These are phyloP conservation scores for Apiotrichum gamsii DNA, from an alignment of 1,284 basidiomycete species.

Conservation along the genomic window DNA sequence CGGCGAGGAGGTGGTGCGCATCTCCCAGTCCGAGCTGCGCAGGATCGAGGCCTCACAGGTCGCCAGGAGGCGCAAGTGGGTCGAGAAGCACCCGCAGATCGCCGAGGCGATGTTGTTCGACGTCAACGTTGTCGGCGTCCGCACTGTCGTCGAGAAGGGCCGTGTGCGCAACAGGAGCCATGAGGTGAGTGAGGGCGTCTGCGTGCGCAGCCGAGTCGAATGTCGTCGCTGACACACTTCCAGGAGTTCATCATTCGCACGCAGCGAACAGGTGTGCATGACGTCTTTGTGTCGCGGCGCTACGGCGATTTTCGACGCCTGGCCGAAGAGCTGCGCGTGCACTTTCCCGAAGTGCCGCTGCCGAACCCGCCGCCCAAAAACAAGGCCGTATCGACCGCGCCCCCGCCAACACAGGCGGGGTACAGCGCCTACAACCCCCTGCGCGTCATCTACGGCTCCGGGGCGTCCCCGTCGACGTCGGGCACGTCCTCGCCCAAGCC, in stretches of 20 bases:
- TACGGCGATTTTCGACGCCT: slow-evolving; percentile 92
- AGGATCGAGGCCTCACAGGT: slow-evolving; percentile 65
- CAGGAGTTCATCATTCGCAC: slow-evolving; percentile 95
- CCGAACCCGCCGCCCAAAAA: slow-evolving; percentile 79
- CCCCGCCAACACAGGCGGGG: slow-evolving; percentile 13
- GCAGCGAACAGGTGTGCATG: slow-evolving; percentile 60
- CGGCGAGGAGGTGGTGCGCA: slow-evolving; percentile 76
- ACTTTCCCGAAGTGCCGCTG: slow-evolving; percentile 71
- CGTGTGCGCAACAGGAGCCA: slow-evolving; percentile 74
- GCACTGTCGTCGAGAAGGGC: slow-evolving; percentile 71
- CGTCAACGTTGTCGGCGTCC: slow-evolving; percentile 80
- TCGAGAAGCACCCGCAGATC: slow-evolving; percentile 47
- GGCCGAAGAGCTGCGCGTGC: slow-evolving; percentile 73
- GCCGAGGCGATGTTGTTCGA: slow-evolving; percentile 54
- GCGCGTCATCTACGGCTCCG: slow-evolving; percentile 45
- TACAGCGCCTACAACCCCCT: slow-evolving; percentile 45
- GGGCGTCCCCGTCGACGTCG: slow-evolving; percentile 30
- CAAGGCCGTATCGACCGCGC: slow-evolving; percentile 57
- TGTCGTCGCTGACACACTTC: slow-evolving; percentile 2
- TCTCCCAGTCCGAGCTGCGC: slow-evolving; percentile 72
- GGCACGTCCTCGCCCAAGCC: slow-evolving; percentile 3
- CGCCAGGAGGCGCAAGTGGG: slow-evolving; percentile 43
- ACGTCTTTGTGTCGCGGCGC: slow-evolving; percentile 82
- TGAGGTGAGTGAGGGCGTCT: slow-evolving; percentile 55
- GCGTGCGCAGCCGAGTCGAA: neutral